Evolutionary conservation across 2,329 filamentous ascomycete genomes (phyloP).

Genomic region (Dothistroma pini): DNA sequence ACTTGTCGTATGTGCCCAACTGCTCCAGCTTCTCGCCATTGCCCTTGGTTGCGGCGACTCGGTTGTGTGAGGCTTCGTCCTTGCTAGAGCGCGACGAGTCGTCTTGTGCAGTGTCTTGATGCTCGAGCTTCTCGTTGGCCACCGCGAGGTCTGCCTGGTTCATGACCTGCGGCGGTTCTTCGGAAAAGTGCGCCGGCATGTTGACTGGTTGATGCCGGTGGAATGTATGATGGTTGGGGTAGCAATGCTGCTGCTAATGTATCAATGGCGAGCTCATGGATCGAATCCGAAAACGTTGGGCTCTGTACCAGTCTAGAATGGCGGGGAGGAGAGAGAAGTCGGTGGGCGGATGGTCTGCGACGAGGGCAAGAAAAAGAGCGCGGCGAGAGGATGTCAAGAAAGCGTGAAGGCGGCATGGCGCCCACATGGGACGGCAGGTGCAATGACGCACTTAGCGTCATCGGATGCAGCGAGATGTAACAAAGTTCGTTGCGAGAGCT

Average conservation of each 20-base stretch:
- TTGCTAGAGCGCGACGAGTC: slow-evolving; percentile 18
- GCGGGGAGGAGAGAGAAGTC: not conserved
- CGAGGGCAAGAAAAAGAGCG: not conserved
- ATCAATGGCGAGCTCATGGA: not conserved
- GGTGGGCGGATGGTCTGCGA: not conserved
- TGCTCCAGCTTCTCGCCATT: slow-evolving; percentile 28
- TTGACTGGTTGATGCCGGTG: slow-evolving; percentile 1
- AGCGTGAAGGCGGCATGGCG: not conserved
- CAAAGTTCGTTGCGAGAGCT: not conserved
- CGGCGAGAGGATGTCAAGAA: not conserved
- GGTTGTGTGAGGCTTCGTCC: slow-evolving; percentile 11
- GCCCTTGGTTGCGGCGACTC: slow-evolving; percentile 4
- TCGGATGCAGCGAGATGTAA: not conserved
- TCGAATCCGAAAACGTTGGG: not conserved
- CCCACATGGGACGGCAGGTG: not conserved
- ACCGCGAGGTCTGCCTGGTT: slow-evolving; percentile 28
- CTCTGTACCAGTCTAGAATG: not conserved
- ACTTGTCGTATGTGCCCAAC: slow-evolving; percentile 41
- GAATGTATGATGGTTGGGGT: slow-evolving; percentile 4
- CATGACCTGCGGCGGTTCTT: slow-evolving; percentile 30
- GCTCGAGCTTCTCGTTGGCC: slow-evolving; percentile 29
- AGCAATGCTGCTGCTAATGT: not conserved
- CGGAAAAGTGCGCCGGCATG: slow-evolving; percentile 24
- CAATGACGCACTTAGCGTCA: not conserved
- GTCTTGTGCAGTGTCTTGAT: slow-evolving; percentile 16